Conservation (phyloP, 257 asterid species). For the Solanum pennellii region DNA sequence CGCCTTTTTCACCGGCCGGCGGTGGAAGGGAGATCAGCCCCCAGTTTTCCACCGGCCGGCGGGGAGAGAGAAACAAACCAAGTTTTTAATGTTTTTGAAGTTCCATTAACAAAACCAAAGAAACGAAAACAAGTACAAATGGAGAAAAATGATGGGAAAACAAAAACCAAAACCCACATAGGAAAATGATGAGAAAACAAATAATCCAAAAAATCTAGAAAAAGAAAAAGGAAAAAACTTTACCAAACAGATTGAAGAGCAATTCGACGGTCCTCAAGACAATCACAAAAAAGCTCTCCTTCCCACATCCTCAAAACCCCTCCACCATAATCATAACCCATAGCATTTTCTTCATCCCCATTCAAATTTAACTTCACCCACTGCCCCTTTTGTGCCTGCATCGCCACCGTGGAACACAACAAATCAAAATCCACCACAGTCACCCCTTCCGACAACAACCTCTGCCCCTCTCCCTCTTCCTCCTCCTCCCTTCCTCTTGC, state of each 20-base stretch:
- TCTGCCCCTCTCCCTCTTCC: slow-evolving; percentile 34
- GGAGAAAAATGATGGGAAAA: neutral
- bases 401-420: slow-evolving; percentile 85
- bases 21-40: neutral
- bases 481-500: neutral
- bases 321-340: slow-evolving; percentile 21
- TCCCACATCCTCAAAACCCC: slow-evolving; percentile 92
- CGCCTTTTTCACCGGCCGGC: neutral
- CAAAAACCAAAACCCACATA: neutral
- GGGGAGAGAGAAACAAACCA: neutral
- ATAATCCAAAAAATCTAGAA: neutral
- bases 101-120: neutral
- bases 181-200: neutral
- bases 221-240: neutral
- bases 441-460: slow-evolving; percentile 38
- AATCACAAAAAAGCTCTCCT: slow-evolving; percentile 71
- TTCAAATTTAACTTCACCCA: slow-evolving; percentile 47
- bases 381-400: slow-evolving; percentile 63
- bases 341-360: slow-evolving; percentile 15
- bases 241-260: slow-evolving; percentile 86
- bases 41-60: neutral
- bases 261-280: slow-evolving; percentile 56
- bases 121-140: neutral
- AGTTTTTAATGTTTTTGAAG: neutral
- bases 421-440: slow-evolving; percentile 73